These are phyloP conservation scores for Aspergillus fructus DNA, from an alignment of 2,329 filamentous ascomycete species.

Conservation along the genomic window DNA sequence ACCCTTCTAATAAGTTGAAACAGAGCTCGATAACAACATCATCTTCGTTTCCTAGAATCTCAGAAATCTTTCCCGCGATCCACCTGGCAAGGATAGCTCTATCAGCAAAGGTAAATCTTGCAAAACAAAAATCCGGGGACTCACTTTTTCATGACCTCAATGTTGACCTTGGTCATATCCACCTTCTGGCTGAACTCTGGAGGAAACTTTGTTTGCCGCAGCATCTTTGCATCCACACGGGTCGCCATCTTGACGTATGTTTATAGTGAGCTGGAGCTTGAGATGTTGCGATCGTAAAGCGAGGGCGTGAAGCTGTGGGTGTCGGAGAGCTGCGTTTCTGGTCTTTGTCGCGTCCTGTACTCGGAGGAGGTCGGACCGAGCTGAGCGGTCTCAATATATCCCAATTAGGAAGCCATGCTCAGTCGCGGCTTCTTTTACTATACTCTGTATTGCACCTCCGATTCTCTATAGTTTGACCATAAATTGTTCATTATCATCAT, in stretches of 20 bases:
- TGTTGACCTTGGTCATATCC: constrained; percentile 94
- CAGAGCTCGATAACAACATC: constrained; percentile 91
- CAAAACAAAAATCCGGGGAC: constrained; percentile 15
- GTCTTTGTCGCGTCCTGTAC: constrained; percentile 5
- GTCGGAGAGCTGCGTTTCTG: constrained; percentile 13
- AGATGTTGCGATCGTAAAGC: constrained; percentile 1
- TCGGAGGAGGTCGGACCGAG: constrained; percentile 18
- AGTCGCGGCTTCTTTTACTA: neutral
- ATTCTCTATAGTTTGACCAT: neutral
- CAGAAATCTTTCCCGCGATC: constrained; percentile 85
- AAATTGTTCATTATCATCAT: neutral
- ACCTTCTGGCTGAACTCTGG: constrained; percentile 93
- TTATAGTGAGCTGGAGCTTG: neutral
- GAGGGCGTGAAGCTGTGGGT: neutral
- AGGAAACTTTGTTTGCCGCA: constrained; percentile 91
- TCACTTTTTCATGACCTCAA: constrained; percentile 98
- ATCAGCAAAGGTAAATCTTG: neutral
- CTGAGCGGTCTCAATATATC: constrained; percentile 19
- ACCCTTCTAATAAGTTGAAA: constrained; percentile 68
- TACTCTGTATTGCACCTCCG: neutral
- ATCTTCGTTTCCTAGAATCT: constrained; percentile 88
- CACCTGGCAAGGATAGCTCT: constrained; percentile 59
- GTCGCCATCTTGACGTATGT: constrained; percentile 66
- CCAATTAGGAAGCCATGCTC: constrained; percentile 4
- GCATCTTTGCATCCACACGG: constrained; percentile 82